Conservation (phyloP, 441 rosid genomes). For the Gossypium davidsonii region DNA sequence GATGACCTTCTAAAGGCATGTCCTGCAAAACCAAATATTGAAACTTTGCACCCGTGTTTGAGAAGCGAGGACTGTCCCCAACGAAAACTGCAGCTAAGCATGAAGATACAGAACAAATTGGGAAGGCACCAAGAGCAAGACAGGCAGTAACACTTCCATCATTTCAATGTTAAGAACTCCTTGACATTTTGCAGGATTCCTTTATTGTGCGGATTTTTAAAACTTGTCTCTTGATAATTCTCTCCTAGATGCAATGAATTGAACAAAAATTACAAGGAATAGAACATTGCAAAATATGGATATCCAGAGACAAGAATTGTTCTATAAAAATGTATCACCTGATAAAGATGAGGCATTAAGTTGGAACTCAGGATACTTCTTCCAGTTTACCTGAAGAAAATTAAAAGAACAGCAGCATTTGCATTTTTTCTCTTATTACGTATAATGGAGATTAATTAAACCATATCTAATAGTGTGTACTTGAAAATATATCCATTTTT, state of each 20-base stretch:
- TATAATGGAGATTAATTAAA: background rate
- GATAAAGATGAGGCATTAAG: conserved; percentile 21
- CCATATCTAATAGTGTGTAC: background rate
- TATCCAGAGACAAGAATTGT: background rate
- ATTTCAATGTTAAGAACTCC: conserved; percentile 27
- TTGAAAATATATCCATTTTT: background rate
- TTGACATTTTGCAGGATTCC: conserved; percentile 39
- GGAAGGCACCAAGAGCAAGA: background rate
- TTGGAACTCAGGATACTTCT: conserved; percentile 52
- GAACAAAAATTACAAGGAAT: background rate
- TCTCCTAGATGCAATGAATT: conserved; percentile 24
- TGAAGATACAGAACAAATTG: background rate
- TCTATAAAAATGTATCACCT: conserved; percentile 25
- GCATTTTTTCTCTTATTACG: background rate
- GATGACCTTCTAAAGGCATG: background rate
- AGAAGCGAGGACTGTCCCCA: background rate
- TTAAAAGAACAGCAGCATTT: background rate
- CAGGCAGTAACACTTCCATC: background rate
- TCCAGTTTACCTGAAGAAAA: conserved; percentile 49
- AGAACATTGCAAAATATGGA: background rate
- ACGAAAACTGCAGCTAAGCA: background rate
- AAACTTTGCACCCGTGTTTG: background rate
- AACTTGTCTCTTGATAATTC: conserved; percentile 18
- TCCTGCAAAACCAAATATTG: background rate
- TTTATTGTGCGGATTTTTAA: conserved; percentile 44